Percentiles rank a stretch among this genome's conserved stretches.
phyloP scores from a whole-genome alignment of 208 protist species.

The Wallacemonas sp. region DNA sequence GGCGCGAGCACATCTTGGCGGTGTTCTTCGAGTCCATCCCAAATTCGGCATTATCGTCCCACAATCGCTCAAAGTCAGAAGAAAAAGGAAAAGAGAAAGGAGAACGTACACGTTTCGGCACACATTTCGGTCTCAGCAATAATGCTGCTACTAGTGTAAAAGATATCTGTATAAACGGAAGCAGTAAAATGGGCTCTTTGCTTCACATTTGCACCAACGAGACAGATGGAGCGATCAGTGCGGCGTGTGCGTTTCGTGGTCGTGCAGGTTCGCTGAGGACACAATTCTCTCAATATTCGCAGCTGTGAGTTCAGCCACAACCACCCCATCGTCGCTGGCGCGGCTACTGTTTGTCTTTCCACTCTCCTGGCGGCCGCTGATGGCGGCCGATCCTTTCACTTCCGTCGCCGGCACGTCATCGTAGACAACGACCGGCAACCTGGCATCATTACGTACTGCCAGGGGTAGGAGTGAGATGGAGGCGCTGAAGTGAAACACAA shows the following conservation, averaged over 20 bases:
- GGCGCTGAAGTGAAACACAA: constrained; percentile 55
- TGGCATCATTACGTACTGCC: constrained; percentile 52
- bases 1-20: no score
- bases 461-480: constrained; percentile 39
- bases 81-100: constrained; percentile 19
- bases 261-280: constrained; percentile 19
- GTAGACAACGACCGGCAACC: constrained; percentile 31
- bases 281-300: constrained; percentile 37
- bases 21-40: no score
- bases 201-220: not conserved
- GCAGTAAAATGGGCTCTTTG: no score
- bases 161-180: no score
- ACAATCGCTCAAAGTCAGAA: no score
- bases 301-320: constrained; percentile 22
- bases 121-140: no score
- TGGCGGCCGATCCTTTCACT: not conserved
- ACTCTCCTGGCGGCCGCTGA: not conserved
- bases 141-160: no score
- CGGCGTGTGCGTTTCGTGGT: not conserved
- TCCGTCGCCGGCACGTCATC: constrained; percentile 11
- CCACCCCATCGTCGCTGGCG: not conserved
- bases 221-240: not conserved
- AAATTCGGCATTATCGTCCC: no score
- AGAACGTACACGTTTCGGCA: not conserved
- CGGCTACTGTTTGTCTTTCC: not conserved